These are phyloP conservation scores for Turnera subulata DNA, from an alignment of 345 rosid genomes.

Conservation along the genomic window DNA sequence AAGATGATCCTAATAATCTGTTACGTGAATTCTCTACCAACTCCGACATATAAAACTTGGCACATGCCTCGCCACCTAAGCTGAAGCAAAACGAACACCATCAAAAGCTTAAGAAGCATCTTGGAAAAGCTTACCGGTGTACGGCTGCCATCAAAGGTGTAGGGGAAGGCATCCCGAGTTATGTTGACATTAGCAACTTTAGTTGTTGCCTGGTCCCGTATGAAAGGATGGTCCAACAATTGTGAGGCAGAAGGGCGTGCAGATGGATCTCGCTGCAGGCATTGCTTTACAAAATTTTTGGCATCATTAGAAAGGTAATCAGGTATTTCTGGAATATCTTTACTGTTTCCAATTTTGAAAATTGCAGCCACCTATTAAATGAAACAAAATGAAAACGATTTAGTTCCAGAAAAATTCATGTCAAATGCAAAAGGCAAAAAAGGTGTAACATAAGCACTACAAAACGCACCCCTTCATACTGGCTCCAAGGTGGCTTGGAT, in stretches of 20 bases:
- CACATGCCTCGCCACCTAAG: neutral
- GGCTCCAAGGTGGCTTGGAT: slow-evolving; percentile 92
- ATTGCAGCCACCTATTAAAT: slow-evolving; percentile 89
- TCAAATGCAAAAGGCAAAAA: no score
- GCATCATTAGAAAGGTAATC: slow-evolving; percentile 85
- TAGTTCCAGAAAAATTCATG: neutral
- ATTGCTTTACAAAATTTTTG: slow-evolving; percentile 63
- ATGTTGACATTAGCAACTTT: slow-evolving; percentile 44
- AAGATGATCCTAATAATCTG: neutral
- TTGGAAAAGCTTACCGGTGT: slow-evolving; percentile 47
- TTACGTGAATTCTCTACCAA: neutral
- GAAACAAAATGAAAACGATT: slow-evolving; percentile 17
- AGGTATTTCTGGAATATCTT: slow-evolving; percentile 88
- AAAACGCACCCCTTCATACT: slow-evolving; percentile 85
- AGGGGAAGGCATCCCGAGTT: slow-evolving; percentile 52
- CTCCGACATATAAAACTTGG: neutral
- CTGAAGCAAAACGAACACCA: neutral
- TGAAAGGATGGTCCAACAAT: slow-evolving; percentile 76
- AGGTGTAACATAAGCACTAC: neutral
- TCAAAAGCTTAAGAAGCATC: slow-evolving; percentile 2
- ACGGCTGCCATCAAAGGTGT: slow-evolving; percentile 60
- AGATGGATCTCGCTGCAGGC: slow-evolving; percentile 84
- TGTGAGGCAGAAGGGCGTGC: slow-evolving; percentile 76
- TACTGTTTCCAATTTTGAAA: slow-evolving; percentile 95
- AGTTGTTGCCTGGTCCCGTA: slow-evolving; percentile 53